Percentiles rank a stretch among this genome's conserved stretches.
phyloP scores from a whole-genome alignment of 2,329 filamentous ascomycete species.

The Exutisphaerella laricina region DNA sequence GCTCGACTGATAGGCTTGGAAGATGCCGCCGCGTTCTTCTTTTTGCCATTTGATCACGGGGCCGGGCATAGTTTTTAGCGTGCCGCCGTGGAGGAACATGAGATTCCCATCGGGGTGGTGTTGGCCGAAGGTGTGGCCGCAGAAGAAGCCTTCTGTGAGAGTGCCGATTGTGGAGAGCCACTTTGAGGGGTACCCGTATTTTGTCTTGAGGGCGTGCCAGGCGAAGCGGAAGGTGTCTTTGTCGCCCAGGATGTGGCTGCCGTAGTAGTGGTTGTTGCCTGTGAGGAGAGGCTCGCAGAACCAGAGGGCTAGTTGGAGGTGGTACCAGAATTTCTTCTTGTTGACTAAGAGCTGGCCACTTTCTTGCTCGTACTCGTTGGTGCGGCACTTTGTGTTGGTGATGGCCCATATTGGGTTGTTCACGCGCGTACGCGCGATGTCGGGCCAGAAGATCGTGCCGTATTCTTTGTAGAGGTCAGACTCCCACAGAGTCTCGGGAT shows the following conservation, averaged over 20 bases:
- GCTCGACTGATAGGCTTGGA: slow-evolving; percentile 29
- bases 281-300: slow-evolving; percentile 25
- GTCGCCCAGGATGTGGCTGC: slow-evolving; percentile 34
- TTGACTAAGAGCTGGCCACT: slow-evolving; percentile 36
- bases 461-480: slow-evolving; percentile 28
- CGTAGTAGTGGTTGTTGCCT: slow-evolving; percentile 22
- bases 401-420: slow-evolving; percentile 33
- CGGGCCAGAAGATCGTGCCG: slow-evolving; percentile 37
- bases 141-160: slow-evolving; percentile 24
- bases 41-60: slow-evolving; percentile 26
- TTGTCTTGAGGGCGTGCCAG: slow-evolving; percentile 34
- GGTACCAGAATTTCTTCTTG: slow-evolving; percentile 36
- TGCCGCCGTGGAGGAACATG: slow-evolving; percentile 33
- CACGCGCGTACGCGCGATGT: slow-evolving; percentile 33
- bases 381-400: slow-evolving; percentile 33
- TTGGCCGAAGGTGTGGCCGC: slow-evolving; percentile 34
- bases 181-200: slow-evolving; percentile 28
- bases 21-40: slow-evolving; percentile 27
- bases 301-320: slow-evolving; percentile 35
- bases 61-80: slow-evolving; percentile 29
- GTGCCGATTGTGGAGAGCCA: slow-evolving; percentile 33
- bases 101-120: slow-evolving; percentile 31
- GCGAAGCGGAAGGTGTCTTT: slow-evolving; percentile 36
- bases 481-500: slow-evolving; percentile 30
- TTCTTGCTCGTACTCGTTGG: slow-evolving; percentile 34